Evolutionary conservation across 139 green algal genomes (phyloP), one percentile per base, ranked within the genome.

Genomic region (Dunaliella sp.): DNA sequence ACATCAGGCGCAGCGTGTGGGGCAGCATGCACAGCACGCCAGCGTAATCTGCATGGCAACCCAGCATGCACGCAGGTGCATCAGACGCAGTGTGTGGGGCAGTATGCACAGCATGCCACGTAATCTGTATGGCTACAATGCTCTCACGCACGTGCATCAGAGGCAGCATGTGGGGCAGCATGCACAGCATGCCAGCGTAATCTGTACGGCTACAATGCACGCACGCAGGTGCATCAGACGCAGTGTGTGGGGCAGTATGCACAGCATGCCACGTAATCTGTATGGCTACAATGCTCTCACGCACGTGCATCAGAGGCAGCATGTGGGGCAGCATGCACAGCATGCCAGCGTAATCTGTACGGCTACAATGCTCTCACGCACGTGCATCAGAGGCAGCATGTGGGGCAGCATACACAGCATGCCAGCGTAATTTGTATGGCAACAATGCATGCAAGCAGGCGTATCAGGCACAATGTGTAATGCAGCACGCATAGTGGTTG

Each of bases 1-100:
- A 99, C 91, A 99, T 96, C 85, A 91, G 95, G 72, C 95, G 91
- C 82, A 97, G 89, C 30, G 94, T 97, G 72, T 94, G 91, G 0
- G 96, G 96, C 3, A 99, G 48, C 48, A 65, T 65, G 48, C 1
- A 36, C 77, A 28, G 77, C 77, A 28, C 34, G 33, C 36, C 48
- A 7, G 48, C 48, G 16, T 26, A 65, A 65, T 65, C 48, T 65
- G 48, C 48, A 65, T 16, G 48, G n/a, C n/a, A n/a, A n/a, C n/a
- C n/a, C n/a, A n/a, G n/a, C n/a, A n/a, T n/a, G n/a, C n/a, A n/a
- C n/a, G 48, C 36, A 88, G 89, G 72, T 92, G 95, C 87, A 98
- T 90, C 37, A n/a, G 77, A 28, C 77, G 37, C 37, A 97, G 89
- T 26, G 95, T 91, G 30, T 36, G 81, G 25, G 16, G 48, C 48